Base-by-base conservation (phyloP, 1,139 yeast species). In the Yamadazyma sp. region DNA sequence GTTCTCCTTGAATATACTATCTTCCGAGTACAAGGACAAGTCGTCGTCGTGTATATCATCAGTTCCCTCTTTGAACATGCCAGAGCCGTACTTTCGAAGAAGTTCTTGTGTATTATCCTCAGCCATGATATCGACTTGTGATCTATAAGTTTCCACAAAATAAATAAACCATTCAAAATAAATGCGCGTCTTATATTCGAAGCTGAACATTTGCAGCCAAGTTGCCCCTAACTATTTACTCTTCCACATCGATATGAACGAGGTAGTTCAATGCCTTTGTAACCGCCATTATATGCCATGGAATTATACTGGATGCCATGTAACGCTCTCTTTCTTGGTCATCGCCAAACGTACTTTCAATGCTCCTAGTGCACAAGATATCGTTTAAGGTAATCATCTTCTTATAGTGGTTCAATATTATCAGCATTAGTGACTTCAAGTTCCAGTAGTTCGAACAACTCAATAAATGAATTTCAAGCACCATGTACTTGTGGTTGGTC, bases 281-380 rank as follows among this genome's bases (percentile, higher is more conserved):
- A 6, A 87, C 95, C 0, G 95, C 87, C 22, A 78, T 66, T 22
- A 87, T 73, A 58, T 88, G 96, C 88, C 95, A 86, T n/a, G 97
- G 97, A 2, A 82, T 65, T 13, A 69, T 36, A 1, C 59, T 56
- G 6, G 37, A 36, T 1, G 45, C 38, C 10, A 51, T 48, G 34
- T 43, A 47, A 10, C 42, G 37, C 0, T 72, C 61, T 22, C 63
- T 53, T n/a, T 39, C 51, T 2, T 36, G 53, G 11, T 52, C 52
- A 2, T 33, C 43, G 9, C 34, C 45, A 30, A 46, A 37, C 34
- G 46, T 36, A 43, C 57, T 52, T 45, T 63, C 48, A 46, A 62
- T 45, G 47, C 51, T 56, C 24, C 59, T 48, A 34, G 64, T 50
- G 7, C 77, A 70, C 43, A 69, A 60, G 16, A 64, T 61, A 48